A percentile compares a stretch with the other conserved stretches of the same genome.
These are phyloP conservation scores for Scutellaria galericulata DNA, from an alignment of 257 asterid genomes.

Conservation along the genomic window DNA sequence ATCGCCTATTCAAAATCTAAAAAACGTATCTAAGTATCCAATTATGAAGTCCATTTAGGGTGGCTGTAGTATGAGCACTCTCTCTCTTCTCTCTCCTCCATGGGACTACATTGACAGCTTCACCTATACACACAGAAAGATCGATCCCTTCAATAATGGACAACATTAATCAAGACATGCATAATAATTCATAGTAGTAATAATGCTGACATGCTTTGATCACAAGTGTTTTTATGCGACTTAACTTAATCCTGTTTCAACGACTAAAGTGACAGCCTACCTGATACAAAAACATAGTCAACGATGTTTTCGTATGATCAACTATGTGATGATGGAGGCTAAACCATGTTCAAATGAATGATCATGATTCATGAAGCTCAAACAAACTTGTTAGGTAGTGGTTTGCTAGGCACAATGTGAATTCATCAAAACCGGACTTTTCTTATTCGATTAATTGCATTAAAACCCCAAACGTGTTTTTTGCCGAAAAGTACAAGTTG, in stretches of 20 bases:
- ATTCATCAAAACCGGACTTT: no score
- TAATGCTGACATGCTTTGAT: no score
- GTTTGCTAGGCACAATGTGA: no score
- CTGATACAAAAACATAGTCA: not conserved
- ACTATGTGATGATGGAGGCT: not conserved
- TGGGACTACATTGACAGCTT: conserved; percentile 1
- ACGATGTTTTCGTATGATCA: conserved; percentile 17
- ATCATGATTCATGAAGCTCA: conserved; percentile 17
- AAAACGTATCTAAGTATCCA: not conserved
- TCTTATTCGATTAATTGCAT: no score
- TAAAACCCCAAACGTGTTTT: no score
- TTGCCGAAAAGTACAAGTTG: no score
- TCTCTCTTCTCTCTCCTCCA: conserved; percentile 13
- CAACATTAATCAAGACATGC: not conserved
- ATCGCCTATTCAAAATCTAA: conserved; percentile 25
- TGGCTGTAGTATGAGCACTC: not conserved
- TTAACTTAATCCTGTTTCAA: conserved; percentile 11
- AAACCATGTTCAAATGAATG: conserved; percentile 29
- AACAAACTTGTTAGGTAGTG: no score
- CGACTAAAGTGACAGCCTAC: conserved; percentile 33
- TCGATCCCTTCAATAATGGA: not conserved
- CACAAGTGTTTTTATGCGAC: no score
- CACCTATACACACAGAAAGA: conserved; percentile 7
- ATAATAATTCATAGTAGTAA: not conserved
- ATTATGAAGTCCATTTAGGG: not conserved